These are phyloP conservation scores for Hypericum perforatum DNA, from an alignment of 345 rosid genomes.

Conservation along the genomic window DNA sequence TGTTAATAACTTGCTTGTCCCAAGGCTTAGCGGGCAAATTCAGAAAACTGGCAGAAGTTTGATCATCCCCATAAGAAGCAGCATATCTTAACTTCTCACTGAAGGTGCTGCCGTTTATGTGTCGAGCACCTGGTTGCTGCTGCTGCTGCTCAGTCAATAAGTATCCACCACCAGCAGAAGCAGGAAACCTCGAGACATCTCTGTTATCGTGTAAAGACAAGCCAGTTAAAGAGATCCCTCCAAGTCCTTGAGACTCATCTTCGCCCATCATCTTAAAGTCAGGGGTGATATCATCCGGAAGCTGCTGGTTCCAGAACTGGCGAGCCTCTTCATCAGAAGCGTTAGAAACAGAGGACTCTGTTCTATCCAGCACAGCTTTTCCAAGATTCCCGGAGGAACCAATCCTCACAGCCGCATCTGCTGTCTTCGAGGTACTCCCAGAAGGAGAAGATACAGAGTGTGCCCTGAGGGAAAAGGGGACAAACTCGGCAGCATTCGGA, in stretches of 20 bases:
- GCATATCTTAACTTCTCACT: constrained; percentile 49
- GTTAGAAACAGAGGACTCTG: constrained; percentile 66
- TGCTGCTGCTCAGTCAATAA: constrained; percentile 39
- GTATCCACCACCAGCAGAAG: constrained; percentile 44
- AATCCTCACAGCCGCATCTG: constrained; percentile 40
- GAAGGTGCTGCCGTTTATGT: constrained; percentile 43
- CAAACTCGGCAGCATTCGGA: constrained; percentile 92
- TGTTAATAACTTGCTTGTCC: constrained; percentile 62
- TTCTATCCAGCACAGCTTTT: constrained; percentile 57
- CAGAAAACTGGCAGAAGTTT: constrained; percentile 34
- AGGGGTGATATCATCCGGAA: constrained; percentile 94
- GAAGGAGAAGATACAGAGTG: constrained; percentile 27
- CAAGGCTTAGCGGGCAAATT: constrained; percentile 49
- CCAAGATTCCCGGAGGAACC: constrained; percentile 43
- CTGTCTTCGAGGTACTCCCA: constrained; percentile 31
- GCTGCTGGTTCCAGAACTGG: constrained; percentile 87
- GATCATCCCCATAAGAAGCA: constrained; percentile 51
- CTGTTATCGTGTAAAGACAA: constrained; percentile 54
- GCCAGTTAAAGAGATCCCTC: constrained; percentile 57
- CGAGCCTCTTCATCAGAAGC: constrained; percentile 89
- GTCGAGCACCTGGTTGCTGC: constrained; percentile 40
- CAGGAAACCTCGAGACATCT: constrained; percentile 44
- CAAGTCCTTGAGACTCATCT: constrained; percentile 56
- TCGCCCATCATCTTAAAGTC: constrained; percentile 76
- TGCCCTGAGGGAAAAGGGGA: constrained; percentile 67